A percentile compares a stretch with the other conserved stretches of the same genome.
phyloP scores from a whole-genome alignment of 2,329 filamentous ascomycete genomes.

The Arthrobotrys entomopaga region DNA sequence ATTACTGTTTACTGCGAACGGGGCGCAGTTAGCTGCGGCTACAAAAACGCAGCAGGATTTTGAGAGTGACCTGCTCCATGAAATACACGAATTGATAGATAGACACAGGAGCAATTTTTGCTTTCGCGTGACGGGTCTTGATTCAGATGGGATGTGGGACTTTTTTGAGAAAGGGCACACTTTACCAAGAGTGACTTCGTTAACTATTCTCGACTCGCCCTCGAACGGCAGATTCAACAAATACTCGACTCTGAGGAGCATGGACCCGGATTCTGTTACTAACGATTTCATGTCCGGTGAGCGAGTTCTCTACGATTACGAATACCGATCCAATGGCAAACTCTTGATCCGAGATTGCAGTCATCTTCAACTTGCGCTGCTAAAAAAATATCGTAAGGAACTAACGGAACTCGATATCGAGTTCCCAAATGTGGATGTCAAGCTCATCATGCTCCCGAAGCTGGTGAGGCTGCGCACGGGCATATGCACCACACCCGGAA shows the following conservation, averaged over 20 bases:
- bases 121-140: constrained; percentile 50
- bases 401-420: constrained; percentile 53
- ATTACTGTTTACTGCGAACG: constrained; percentile 46
- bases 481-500: constrained; percentile 53
- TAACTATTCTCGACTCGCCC: constrained; percentile 47
- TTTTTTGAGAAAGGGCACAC: constrained; percentile 53
- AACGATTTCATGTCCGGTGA: constrained; percentile 53
- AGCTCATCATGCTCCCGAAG: constrained; percentile 47
- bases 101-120: constrained; percentile 41
- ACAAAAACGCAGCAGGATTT: constrained; percentile 53
- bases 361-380: constrained; percentile 46
- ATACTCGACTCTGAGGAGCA: constrained; percentile 47
- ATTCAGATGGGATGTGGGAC: constrained; percentile 53
- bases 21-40: constrained; percentile 39
- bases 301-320: constrained; percentile 50
- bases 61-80: constrained; percentile 48
- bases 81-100: constrained; percentile 52
- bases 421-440: constrained; percentile 51
- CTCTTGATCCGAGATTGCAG: constrained; percentile 53
- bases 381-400: constrained; percentile 54
- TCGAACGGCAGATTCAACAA: constrained; percentile 54
- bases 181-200: constrained; percentile 41
- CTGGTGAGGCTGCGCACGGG: constrained; percentile 53
- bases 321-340: constrained; percentile 44
- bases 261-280: constrained; percentile 50